Evolutionary conservation across 1,284 basidiomycete genomes (phyloP).

Genomic region (Vanrija pseudolonga): DNA sequence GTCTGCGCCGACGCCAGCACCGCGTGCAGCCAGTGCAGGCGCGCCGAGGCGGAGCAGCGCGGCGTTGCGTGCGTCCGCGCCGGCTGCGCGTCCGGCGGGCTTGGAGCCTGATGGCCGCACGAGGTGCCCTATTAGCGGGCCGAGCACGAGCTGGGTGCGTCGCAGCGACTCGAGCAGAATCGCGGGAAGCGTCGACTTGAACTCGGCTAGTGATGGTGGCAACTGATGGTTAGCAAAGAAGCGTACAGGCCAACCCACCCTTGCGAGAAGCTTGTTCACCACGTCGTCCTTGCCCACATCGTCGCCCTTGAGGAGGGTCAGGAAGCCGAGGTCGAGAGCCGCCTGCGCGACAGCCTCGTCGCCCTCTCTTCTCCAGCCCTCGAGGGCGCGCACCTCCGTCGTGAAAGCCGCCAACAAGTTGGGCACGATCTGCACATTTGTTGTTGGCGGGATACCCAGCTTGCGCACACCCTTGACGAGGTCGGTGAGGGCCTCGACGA

Average conservation of each 20-base stretch:
- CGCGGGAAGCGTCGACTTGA: conserved; percentile 8
- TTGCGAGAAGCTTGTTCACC: conserved; percentile 18
- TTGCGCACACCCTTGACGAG: conserved; percentile 29
- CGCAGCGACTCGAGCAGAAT: conserved; percentile 30
- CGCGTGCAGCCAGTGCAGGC: conserved; percentile 14
- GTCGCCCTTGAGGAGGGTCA: conserved; percentile 24
- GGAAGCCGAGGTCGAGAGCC: conserved; percentile 36
- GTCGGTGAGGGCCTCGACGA: conserved; percentile 33
- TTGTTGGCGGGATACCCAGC: conserved; percentile 36
- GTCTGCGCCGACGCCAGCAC: conserved; percentile 26
- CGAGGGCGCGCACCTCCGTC: conserved; percentile 16
- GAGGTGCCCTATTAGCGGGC: conserved; percentile 34
- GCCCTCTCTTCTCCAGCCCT: conserved; percentile 27
- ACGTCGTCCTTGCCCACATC: conserved; percentile 15
- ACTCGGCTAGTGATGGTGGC: neutral
- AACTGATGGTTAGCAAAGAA: conserved; percentile 2
- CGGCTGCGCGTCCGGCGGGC: neutral
- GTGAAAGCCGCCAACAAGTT: conserved; percentile 27
- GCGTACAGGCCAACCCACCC: conserved; percentile 13
- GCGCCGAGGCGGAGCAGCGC: conserved; percentile 38
- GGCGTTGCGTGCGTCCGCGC: conserved; percentile 22
- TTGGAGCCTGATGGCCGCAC: no score
- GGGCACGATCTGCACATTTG: conserved; percentile 17
- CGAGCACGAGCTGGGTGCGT: conserved; percentile 35
- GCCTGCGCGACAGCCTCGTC: conserved; percentile 24